Percentiles rank a stretch among this genome's conserved stretches.
These are phyloP conservation scores for Heliocybe sulcata DNA, from an alignment of 1,284 basidiomycete genomes.

Conservation along the genomic window DNA sequence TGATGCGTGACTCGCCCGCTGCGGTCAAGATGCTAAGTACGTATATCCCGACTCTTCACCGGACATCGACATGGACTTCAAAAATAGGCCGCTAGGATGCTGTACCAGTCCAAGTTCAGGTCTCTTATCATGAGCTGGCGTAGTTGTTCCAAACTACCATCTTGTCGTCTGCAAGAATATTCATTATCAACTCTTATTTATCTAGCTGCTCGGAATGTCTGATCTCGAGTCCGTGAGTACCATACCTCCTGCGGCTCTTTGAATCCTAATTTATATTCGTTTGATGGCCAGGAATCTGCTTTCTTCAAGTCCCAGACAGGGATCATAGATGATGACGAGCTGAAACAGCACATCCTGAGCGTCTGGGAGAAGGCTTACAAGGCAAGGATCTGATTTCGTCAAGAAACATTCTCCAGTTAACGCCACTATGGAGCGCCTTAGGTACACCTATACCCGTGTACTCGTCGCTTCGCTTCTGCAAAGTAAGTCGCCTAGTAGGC, in stretches of 20 bases:
- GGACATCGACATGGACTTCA: too few relatives aligned
- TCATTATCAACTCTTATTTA: too few relatives aligned
- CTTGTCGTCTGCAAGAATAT: too few relatives aligned
- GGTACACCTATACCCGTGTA: conserved; percentile 32
- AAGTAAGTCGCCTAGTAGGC: conserved; percentile 14
- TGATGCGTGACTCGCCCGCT: too few relatives aligned
- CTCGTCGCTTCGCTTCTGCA: conserved; percentile 32
- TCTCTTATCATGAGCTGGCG: too few relatives aligned
- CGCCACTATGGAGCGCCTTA: conserved; percentile 6
- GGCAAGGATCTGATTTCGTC: conserved; percentile 15
- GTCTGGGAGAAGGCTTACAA: conserved; percentile 37
- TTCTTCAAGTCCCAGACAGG: conserved; percentile 34
- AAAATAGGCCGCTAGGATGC: too few relatives aligned
- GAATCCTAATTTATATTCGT: not conserved
- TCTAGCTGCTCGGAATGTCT: too few relatives aligned
- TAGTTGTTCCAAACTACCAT: too few relatives aligned
- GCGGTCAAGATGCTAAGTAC: too few relatives aligned
- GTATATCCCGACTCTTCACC: too few relatives aligned
- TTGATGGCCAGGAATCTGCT: conserved; percentile 20
- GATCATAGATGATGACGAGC: conserved; percentile 28
- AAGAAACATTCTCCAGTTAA: not conserved
- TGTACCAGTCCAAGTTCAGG: too few relatives aligned
- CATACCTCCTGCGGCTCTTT: not conserved
- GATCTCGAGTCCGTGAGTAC: too few relatives aligned
- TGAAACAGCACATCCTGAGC: conserved; percentile 36